Evolutionary conservation across 2,329 filamentous ascomycete genomes (phyloP).

Genomic region (Fusarium sp.): DNA sequence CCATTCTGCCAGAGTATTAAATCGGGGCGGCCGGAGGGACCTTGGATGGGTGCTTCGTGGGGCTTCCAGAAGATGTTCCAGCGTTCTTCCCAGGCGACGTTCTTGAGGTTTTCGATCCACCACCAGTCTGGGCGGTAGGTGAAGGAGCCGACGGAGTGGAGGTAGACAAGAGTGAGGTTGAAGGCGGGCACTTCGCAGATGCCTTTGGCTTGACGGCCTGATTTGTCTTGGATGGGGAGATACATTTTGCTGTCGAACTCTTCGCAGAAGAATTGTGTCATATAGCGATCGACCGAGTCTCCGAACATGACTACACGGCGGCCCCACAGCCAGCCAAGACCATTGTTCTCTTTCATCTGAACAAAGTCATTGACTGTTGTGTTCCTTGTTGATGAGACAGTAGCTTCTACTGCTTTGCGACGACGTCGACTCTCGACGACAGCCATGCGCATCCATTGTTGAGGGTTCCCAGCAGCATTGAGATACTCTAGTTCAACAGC

Average conservation of each 20-base stretch:
- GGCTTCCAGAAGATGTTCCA: slow-evolving; percentile 31
- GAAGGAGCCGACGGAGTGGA: slow-evolving; percentile 29
- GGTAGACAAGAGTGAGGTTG: slow-evolving; percentile 21
- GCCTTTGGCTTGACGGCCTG: slow-evolving; percentile 14
- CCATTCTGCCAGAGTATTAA: slow-evolving; percentile 35
- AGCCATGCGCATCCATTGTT: slow-evolving; percentile 34
- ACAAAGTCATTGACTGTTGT: slow-evolving; percentile 11
- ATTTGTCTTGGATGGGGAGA: slow-evolving; percentile 12
- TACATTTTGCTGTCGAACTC: slow-evolving; percentile 15
- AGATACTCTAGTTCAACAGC: slow-evolving; percentile 41
- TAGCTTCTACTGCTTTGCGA: neutral
- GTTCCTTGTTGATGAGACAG: neutral
- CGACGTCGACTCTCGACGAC: slow-evolving; percentile 24
- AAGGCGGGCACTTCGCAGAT: slow-evolving; percentile 18
- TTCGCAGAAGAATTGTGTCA: slow-evolving; percentile 30
- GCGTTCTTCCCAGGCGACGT: slow-evolving; percentile 25
- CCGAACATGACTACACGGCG: slow-evolving; percentile 33
- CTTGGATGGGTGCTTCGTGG: slow-evolving; percentile 20
- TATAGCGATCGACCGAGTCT: slow-evolving; percentile 32
- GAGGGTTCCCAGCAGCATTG: slow-evolving; percentile 9
- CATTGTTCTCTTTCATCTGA: slow-evolving; percentile 19
- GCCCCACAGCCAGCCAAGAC: slow-evolving; percentile 31
- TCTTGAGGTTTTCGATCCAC: slow-evolving; percentile 34
- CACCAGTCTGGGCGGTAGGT: slow-evolving; percentile 35
- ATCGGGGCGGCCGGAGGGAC: slow-evolving; percentile 20